Percentiles rank a stretch among this genome's conserved stretches.
Evolutionary conservation across 306 rosid genomes (phyloP).

Genomic region (Quercus gilva): DNA sequence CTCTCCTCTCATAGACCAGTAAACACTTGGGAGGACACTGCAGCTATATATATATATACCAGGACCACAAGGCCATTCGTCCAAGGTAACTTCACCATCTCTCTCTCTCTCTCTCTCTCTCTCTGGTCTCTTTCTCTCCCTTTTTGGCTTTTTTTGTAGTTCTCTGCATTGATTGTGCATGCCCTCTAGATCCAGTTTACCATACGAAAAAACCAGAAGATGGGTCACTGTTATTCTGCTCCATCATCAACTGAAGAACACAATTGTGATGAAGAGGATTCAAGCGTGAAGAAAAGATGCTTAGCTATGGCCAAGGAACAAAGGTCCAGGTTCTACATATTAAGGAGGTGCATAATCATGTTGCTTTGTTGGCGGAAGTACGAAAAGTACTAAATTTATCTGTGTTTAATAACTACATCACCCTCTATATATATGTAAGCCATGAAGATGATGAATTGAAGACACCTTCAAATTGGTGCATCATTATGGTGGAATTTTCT

Average conservation of each 20-base stretch:
- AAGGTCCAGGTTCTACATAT: constrained; percentile 50
- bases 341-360: constrained; percentile 56
- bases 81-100: neutral
- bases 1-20: neutral
- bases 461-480: too few species aligned
- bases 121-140: neutral
- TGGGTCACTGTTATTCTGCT: constrained; percentile 31
- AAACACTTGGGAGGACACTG: neutral
- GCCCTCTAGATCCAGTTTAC: neutral
- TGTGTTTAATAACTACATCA: too few species aligned
- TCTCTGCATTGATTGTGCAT: neutral
- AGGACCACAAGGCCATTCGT: too few species aligned
- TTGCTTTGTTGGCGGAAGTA: constrained; percentile 58
- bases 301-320: constrained; percentile 44
- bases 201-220: neutral
- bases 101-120: neutral
- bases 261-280: neutral
- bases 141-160: neutral
- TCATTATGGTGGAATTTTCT: too few species aligned
- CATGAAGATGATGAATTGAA: too few species aligned
- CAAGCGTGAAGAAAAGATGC: constrained; percentile 48
- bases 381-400: constrained; percentile 24
- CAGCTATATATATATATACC: neutral
- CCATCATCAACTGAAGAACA: constrained; percentile 19
- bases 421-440: too few species aligned